These are phyloP conservation scores for Claviceps monticola DNA, from an alignment of 2,329 filamentous ascomycete species.

Conservation along the genomic window DNA sequence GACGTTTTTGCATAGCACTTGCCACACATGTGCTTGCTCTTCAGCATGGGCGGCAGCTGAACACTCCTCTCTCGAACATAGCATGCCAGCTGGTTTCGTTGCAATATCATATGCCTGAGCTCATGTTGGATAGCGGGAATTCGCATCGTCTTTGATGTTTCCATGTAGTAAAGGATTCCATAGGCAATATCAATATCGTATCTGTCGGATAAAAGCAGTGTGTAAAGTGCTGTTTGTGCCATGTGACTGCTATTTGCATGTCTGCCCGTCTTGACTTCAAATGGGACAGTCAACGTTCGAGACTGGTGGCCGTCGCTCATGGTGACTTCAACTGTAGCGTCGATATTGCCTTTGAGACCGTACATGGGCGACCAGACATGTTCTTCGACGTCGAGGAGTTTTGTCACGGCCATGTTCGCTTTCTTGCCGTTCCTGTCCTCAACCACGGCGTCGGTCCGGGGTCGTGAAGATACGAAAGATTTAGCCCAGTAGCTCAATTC, in stretches of 20 bases:
- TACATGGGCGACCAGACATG: slow-evolving; percentile 98
- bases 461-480: slow-evolving; percentile 59
- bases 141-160: slow-evolving; percentile 71
- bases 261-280: slow-evolving; percentile 91
- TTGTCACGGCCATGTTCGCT: slow-evolving; percentile 74
- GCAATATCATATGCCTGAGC: slow-evolving; percentile 90
- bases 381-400: slow-evolving; percentile 91
- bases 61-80: slow-evolving; percentile 69
- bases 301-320: slow-evolving; percentile 56
- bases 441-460: slow-evolving; percentile 58
- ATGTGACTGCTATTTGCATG: slow-evolving; percentile 71
- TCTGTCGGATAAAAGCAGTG: slow-evolving; percentile 77
- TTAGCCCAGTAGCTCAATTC: slow-evolving; percentile 75
- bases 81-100: slow-evolving; percentile 78
- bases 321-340: slow-evolving; percentile 83
- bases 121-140: slow-evolving; percentile 79
- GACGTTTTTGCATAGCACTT: slow-evolving; percentile 82
- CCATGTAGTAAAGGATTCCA: slow-evolving; percentile 89
- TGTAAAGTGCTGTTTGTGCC: slow-evolving; percentile 91
- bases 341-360: slow-evolving; percentile 92
- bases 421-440: slow-evolving; percentile 67
- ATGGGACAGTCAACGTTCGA: slow-evolving; percentile 69
- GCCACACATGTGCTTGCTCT: slow-evolving; percentile 66
- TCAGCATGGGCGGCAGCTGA: slow-evolving; percentile 74
- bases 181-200: slow-evolving; percentile 88